A percentile compares a stretch with the other conserved stretches of the same genome.
These are phyloP conservation scores for Ampelomyces quisqualis DNA, from an alignment of 2,329 filamentous ascomycete genomes.

Conservation along the genomic window DNA sequence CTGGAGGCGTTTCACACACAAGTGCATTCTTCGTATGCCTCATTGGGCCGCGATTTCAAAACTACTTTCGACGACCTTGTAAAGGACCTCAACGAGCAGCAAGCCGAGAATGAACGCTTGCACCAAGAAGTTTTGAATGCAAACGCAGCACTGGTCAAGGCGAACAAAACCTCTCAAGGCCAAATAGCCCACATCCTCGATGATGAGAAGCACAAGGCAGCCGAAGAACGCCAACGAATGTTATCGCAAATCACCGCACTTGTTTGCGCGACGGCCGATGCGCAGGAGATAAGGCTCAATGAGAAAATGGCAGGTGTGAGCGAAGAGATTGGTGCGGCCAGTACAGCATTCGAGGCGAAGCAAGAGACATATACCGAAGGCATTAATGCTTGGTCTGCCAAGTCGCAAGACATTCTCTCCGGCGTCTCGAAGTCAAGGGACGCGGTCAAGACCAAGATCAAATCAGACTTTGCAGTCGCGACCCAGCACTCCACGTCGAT, in stretches of 20 bases:
- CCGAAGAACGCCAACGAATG: slow-evolving; percentile 71
- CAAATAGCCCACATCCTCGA: slow-evolving; percentile 69
- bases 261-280: slow-evolving; percentile 70
- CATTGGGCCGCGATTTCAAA: slow-evolving; percentile 83
- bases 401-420: slow-evolving; percentile 68
- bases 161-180: slow-evolving; percentile 66
- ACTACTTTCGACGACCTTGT: slow-evolving; percentile 78
- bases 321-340: slow-evolving; percentile 65
- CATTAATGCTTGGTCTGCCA: slow-evolving; percentile 73
- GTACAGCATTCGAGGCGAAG: slow-evolving; percentile 64
- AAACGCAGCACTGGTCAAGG: slow-evolving; percentile 65
- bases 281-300: slow-evolving; percentile 70
- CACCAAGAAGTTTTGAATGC: slow-evolving; percentile 71
- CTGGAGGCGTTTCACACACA: slow-evolving; percentile 78
- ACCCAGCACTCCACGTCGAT: slow-evolving; percentile 81
- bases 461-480: slow-evolving; percentile 82
- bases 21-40: slow-evolving; percentile 80
- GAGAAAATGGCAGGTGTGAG: slow-evolving; percentile 64
- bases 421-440: slow-evolving; percentile 74
- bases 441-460: slow-evolving; percentile 74
- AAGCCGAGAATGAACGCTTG: slow-evolving; percentile 71
- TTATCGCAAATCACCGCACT: slow-evolving; percentile 76
- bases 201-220: slow-evolving; percentile 72
- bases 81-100: slow-evolving; percentile 72
- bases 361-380: slow-evolving; percentile 66